Evolutionary conservation across 1,284 basidiomycete species (phyloP).

Genomic region (Puccinia horiana): DNA sequence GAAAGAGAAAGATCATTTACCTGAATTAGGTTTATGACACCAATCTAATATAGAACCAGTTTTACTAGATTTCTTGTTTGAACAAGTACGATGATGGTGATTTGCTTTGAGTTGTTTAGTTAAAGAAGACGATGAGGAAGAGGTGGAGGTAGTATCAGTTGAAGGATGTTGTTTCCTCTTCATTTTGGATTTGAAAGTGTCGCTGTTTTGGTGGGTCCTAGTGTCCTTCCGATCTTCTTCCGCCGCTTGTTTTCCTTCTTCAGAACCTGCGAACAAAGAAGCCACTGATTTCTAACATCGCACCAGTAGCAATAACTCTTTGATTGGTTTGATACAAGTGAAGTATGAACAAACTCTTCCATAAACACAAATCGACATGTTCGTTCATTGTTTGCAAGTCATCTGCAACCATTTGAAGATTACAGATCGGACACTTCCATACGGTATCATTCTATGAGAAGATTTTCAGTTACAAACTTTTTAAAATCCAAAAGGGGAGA

Average conservation of each 20-base stretch:
- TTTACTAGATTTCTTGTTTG: not conserved
- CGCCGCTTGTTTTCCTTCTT: not conserved
- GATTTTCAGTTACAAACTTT: not conserved
- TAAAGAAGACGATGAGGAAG: not conserved
- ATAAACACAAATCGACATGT: slow-evolving; percentile 32
- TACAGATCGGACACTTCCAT: slow-evolving; percentile 30
- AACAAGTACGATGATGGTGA: not conserved
- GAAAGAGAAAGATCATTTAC: slow-evolving; percentile 1
- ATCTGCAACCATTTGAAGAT: not conserved
- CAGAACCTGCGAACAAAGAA: not conserved
- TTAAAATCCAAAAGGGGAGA: not conserved
- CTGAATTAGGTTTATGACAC: not conserved
- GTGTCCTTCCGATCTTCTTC: not conserved
- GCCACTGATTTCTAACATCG: not conserved
- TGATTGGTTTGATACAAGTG: too few relatives aligned
- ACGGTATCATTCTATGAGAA: not conserved
- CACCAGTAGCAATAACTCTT: too few relatives aligned
- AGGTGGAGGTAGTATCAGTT: not conserved
- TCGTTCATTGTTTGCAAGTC: slow-evolving; percentile 17
- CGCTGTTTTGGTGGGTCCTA: not conserved
- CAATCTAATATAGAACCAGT: slow-evolving; percentile 14
- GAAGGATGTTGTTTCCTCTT: not conserved
- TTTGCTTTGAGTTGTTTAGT: not conserved
- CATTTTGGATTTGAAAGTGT: not conserved
- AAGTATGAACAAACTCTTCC: slow-evolving; percentile 4